Base-by-base conservation (phyloP, 2,329 filamentous ascomycete genomes). In the Monosporascus cannonballus region DNA sequence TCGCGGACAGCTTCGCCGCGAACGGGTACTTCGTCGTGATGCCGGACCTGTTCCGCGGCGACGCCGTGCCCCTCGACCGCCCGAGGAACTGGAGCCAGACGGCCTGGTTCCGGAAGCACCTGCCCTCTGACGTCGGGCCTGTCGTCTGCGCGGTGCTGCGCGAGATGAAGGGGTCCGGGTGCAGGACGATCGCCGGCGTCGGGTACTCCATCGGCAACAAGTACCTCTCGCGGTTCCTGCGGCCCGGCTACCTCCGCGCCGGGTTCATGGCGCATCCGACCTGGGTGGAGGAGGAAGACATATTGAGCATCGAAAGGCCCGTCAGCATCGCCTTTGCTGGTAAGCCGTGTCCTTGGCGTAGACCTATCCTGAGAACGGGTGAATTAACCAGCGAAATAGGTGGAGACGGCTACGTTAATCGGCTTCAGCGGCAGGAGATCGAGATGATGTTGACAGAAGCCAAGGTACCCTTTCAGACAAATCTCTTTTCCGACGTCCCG, bases 1-100 rank as follows among this genome's bases (percentile, higher is more conserved):
- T 85, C 59, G 83, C 83, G 56, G 83, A 86, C 71, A 75, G 82
- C 59, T 83, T 79, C 64, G 84, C 84, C 51, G 74, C 77, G 54
- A 80, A 80, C 62, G 83, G 82, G 60, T 86, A 85, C 69, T 75
- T 83, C 54, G 74, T 76, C 56, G 71, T 83, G 50, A 74, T 85
- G 59, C 83, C 83, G 6, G 83, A 86, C 64, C 72, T 86, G 53
- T 84, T 85, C 73, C 67, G 75, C 51, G 79, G 77, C 55, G 76
- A 83, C 56, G 65, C 77, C 30, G 71, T 83, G 56, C 69, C 69
- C 7, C 51, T 47, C 25, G 71, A 76, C 61, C 70, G 68, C 50
- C 66, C 73, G 18, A 70, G 66, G 18, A 73, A 69, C 61, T 67
- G 62, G 58, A 62, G 65, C 50, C 47, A 69, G 24, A 61, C 56